These are phyloP conservation scores for Schwanniomyces vanrijiae DNA, from an alignment of 805 yeast genomes.

Conservation along the genomic window DNA sequence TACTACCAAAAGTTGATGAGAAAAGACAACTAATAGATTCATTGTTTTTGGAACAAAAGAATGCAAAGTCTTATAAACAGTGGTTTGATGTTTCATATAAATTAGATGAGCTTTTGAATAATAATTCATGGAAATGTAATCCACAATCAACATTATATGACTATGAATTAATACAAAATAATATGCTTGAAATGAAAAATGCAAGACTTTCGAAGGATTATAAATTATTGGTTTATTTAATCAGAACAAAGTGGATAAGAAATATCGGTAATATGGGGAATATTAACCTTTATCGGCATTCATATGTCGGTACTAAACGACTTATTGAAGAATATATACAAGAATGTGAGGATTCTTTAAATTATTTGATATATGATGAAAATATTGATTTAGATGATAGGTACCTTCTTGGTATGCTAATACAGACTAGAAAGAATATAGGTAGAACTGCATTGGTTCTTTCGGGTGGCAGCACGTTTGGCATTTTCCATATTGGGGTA, in stretches of 20 bases:
- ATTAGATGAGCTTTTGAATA: conserved; percentile 64
- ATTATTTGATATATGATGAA: conserved; percentile 36
- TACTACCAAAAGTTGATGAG: conserved; percentile 21
- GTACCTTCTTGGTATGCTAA: conserved; percentile 71
- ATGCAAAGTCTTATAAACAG: conserved; percentile 46
- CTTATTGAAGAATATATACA: conserved; percentile 79
- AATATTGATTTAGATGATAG: conserved; percentile 58
- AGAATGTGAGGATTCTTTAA: conserved; percentile 63
- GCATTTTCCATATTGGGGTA: conserved; percentile 90
- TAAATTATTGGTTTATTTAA: conserved; percentile 62
- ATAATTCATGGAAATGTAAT: conserved; percentile 69
- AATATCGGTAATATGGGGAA: conserved; percentile 88
- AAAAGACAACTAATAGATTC: conserved; percentile 19
- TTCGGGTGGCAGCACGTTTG: conserved; percentile 95
- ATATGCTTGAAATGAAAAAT: conserved; percentile 54
- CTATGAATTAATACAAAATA: conserved; percentile 53
- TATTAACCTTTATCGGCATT: conserved; percentile 69
- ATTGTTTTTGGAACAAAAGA: conserved; percentile 29
- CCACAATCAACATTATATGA: conserved; percentile 72
- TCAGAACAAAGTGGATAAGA: conserved; percentile 83
- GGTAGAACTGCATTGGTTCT: conserved; percentile 95
- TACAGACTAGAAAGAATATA: conserved; percentile 85
- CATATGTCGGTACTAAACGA: conserved; percentile 81
- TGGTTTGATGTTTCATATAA: conserved; percentile 68
- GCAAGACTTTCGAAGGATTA: conserved; percentile 63